Percentiles rank a stretch among this genome's conserved stretches.
These are phyloP conservation scores for Aspergillus costaricaensis DNA, from an alignment of 2,329 filamentous ascomycete species.

Conservation along the genomic window DNA sequence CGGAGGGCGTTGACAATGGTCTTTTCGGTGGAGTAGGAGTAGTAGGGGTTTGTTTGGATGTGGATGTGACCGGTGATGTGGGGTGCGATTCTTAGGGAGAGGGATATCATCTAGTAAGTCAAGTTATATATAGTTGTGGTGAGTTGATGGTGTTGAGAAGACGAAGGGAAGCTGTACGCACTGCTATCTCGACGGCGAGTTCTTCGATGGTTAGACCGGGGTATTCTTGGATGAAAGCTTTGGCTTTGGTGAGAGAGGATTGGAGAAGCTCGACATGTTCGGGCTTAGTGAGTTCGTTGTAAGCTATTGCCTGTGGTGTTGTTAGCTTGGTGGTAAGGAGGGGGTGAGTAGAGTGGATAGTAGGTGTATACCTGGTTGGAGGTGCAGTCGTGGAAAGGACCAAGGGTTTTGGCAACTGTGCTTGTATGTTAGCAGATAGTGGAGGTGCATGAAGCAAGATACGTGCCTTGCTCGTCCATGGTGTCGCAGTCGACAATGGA, in stretches of 20 bases:
- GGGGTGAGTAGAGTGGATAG: not conserved
- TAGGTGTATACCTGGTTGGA: slow-evolving; percentile 52
- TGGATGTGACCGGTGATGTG: slow-evolving; percentile 57
- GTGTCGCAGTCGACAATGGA: slow-evolving; percentile 57
- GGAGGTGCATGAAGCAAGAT: too few species aligned
- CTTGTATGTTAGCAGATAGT: not conserved
- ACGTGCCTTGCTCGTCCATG: slow-evolving; percentile 50
- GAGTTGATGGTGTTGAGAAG: not conserved
- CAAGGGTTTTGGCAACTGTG: slow-evolving; percentile 49
- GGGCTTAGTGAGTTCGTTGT: slow-evolving; percentile 49
- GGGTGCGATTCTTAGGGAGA: slow-evolving; percentile 55
- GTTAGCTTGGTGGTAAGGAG: not conserved
- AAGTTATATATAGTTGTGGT: not conserved
- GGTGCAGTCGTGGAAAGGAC: slow-evolving; percentile 56
- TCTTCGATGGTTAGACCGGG: slow-evolving; percentile 45
- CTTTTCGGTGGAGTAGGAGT: slow-evolving; percentile 53
- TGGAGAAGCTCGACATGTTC: slow-evolving; percentile 34
- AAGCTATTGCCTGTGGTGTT: slow-evolving; percentile 50
- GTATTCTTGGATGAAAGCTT: slow-evolving; percentile 43
- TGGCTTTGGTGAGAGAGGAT: slow-evolving; percentile 26
- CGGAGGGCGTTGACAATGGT: slow-evolving; percentile 56
- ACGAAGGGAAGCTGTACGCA: slow-evolving; percentile 28
- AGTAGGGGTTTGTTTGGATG: slow-evolving; percentile 62
- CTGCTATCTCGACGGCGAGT: slow-evolving; percentile 59
- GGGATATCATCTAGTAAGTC: slow-evolving; percentile 53